These are phyloP conservation scores for Fraxinus greggii DNA, from an alignment of 305 asterid genomes.

Conservation along the genomic window DNA sequence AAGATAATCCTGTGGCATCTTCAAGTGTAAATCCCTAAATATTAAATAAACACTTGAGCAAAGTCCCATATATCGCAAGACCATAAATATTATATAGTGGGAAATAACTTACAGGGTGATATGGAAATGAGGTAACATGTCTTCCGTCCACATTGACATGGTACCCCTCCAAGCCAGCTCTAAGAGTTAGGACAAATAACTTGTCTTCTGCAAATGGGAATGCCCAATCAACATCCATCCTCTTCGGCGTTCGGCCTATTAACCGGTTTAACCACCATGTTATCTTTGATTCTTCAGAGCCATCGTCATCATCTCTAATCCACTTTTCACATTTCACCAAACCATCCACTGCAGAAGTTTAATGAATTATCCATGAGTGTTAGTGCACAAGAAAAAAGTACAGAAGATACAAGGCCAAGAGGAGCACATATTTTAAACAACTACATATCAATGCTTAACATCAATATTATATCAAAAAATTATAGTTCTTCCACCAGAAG, in stretches of 20 bases:
- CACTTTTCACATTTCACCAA: conserved; percentile 72
- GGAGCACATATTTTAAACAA: conserved; percentile 4
- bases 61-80: conserved; percentile 1
- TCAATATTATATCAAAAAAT: not conserved
- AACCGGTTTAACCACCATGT: conserved; percentile 77
- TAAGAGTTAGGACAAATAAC: conserved; percentile 71
- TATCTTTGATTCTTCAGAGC: conserved; percentile 58
- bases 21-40: conserved; percentile 74
- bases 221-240: conserved; percentile 71
- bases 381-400: conserved; percentile 4
- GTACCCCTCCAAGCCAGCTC: conserved; percentile 85
- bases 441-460: not conserved
- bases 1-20: conserved; percentile 74
- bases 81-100: conserved; percentile 1
- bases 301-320: conserved; percentile 62
- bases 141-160: conserved; percentile 76
- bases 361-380: not conserved
- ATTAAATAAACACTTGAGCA: conserved; percentile 18
- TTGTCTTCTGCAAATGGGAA: conserved; percentile 68
- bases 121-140: conserved; percentile 79
- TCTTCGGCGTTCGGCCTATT: conserved; percentile 56
- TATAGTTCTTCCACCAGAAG: not conserved
- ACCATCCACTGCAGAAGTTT: conserved; percentile 60
- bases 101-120: conserved; percentile 60
- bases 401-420: not conserved